Evolutionary conservation across 2,329 filamentous ascomycete species (phyloP).

Genomic region (Chrysoporthe cubensis): DNA sequence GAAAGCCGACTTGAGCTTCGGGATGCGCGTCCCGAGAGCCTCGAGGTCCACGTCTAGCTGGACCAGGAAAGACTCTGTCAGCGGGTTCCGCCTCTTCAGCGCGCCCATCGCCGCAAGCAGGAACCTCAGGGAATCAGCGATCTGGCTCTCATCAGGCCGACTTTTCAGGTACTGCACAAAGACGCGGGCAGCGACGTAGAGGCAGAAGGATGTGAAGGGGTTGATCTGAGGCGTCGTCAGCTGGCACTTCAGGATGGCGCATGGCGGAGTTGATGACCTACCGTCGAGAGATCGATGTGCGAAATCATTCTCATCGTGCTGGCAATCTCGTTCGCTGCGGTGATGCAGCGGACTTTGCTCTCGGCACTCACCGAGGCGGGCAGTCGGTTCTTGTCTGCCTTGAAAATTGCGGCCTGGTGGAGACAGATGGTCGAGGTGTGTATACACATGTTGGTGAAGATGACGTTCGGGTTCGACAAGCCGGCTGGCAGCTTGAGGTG

Average conservation of each 20-base stretch:
- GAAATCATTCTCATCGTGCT: slow-evolving; percentile 95
- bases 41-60: slow-evolving; percentile 93
- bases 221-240: slow-evolving; percentile 70
- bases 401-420: slow-evolving; percentile 98
- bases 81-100: slow-evolving; percentile 82
- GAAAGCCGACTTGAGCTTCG: slow-evolving; percentile 59
- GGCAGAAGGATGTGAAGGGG: slow-evolving; percentile 90
- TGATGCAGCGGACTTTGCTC: slow-evolving; percentile 91
- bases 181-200: slow-evolving; percentile 93
- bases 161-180: slow-evolving; percentile 98
- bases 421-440: slow-evolving; percentile 95
- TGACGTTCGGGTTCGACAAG: slow-evolving; percentile 77
- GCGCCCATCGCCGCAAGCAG: slow-evolving; percentile 89
- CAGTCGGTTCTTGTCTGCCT: slow-evolving; percentile 86
- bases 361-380: slow-evolving; percentile 79
- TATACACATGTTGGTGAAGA: slow-evolving; percentile 96
- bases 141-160: slow-evolving; percentile 80
- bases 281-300: slow-evolving; percentile 80
- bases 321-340: slow-evolving; percentile 90
- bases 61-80: slow-evolving; percentile 93
- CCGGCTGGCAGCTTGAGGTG: slow-evolving; percentile 79
- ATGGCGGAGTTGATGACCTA: slow-evolving; percentile 50
- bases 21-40: slow-evolving; percentile 66
- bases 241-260: background rate
- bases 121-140: slow-evolving; percentile 83